Evolutionary conservation across 108 stramenopile genomes (phyloP), one percentile per base, ranked within the genome.

Genomic region (Fistulifera pelliculosa): DNA sequence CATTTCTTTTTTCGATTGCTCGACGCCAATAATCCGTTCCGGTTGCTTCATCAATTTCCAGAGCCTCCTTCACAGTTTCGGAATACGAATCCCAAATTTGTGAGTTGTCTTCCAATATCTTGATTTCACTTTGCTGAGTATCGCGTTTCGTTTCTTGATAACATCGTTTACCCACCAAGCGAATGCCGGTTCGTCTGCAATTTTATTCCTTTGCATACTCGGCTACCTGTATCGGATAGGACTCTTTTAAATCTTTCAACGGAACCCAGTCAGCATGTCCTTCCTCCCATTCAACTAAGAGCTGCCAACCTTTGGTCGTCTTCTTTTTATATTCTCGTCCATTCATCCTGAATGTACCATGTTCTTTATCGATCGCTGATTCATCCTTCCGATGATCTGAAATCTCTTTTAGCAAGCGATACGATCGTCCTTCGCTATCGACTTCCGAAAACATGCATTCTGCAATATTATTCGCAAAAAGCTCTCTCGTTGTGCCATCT

Each of bases 221-320:
- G n/a, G 60, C 64, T 12, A 66, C 16, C 23, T 65, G 31, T 1
- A 74, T 27, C 0, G 69, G 69, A 40, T 47, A 17, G 7, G 49
- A 51, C 25, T 53, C 69, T 48, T 72, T 72, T 25, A 72, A 15
- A 38, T 49, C 60, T 49, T 38, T 26, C 38, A 58, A 39, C 8
- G 16, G 47, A 14, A 41, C 11, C 71, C 71, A 63, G 17, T 40
- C 16, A 11, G 42, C 27, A 7, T 15, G n/a, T 2, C 60, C 76
- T 61, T 77, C 71, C 26, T 65, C 64, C 59, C 64, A 83, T 41
- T 56, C 10, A 11, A 77, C 63, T 15, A 24, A 19, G 0, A 80
- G 53, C 14, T 63, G 0, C 78, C 78, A 80, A 40, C 82, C 78
- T 5, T 25, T 56, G 0, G 77, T 77, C 6, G 77, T 71, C 38